A percentile compares a stretch with the other conserved stretches of the same genome.
Conservation (phyloP, 345 rosid species). For the Eucalyptus regnans region DNA sequence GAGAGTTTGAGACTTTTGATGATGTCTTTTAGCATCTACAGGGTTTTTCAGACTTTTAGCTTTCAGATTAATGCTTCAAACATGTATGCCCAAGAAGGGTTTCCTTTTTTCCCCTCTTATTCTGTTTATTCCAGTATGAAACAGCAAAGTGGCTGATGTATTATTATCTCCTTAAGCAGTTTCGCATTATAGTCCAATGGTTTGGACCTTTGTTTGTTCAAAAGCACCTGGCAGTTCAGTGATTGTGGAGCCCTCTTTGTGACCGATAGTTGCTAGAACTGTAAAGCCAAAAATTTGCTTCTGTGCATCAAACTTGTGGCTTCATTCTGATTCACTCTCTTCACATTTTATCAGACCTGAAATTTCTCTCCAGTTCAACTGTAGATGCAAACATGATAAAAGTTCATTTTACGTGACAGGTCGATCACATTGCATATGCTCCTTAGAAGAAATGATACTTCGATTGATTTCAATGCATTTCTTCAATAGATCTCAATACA, state of each 20-base stretch:
- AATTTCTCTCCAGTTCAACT: neutral
- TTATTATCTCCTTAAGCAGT: neutral
- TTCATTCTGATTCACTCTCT: neutral
- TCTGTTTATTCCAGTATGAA: neutral
- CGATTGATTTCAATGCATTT: neutral
- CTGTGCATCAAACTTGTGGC: neutral
- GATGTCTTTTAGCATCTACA: neutral
- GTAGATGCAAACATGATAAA: neutral
- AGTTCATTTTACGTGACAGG: neutral
- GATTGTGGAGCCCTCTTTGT: neutral
- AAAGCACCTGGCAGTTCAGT: neutral
- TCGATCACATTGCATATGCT: neutral
- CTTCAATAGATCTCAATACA: neutral
- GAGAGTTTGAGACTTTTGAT: neutral
- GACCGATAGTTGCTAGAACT: fast-evolving
- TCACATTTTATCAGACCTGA: neutral
- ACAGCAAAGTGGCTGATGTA: neutral
- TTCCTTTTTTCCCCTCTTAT: neutral
- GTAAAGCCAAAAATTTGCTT: neutral
- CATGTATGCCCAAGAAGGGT: neutral
- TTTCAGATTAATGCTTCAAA: neutral
- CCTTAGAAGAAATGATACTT: neutral
- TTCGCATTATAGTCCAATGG: neutral
- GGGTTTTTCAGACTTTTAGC: neutral
- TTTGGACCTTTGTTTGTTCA: neutral